Evolutionary conservation across 1,284 basidiomycete species (phyloP).

Genomic region (Apiotrichum porosum): DNA sequence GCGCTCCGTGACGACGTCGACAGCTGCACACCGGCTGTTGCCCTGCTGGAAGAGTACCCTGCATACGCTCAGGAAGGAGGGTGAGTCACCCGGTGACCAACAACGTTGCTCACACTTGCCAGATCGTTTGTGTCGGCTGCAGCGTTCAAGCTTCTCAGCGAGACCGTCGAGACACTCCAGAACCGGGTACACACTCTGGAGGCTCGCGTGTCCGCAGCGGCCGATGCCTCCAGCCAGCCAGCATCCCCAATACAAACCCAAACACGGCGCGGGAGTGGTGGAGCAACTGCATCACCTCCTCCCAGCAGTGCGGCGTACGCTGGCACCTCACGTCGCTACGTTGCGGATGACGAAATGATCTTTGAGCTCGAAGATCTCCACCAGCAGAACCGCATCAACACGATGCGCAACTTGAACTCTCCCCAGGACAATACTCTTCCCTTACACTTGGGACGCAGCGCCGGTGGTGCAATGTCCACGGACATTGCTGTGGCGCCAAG

Average conservation of each 20-base stretch:
- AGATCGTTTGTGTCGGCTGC: slow-evolving; percentile 4
- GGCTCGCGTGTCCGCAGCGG: background rate
- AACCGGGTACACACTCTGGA: slow-evolving; percentile 8
- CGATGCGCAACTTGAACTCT: slow-evolving; percentile 15
- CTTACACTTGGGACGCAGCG: background rate
- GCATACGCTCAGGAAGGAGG: background rate
- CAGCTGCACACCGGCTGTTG: slow-evolving; percentile 12
- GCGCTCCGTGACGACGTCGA: slow-evolving; percentile 16
- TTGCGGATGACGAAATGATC: slow-evolving; percentile 20
- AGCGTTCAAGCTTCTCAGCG: slow-evolving; percentile 9
- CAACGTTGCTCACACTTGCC: background rate
- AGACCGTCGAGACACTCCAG: slow-evolving; percentile 3
- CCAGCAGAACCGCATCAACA: slow-evolving; percentile 16
- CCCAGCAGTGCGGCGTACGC: too few species aligned
- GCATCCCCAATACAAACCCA: too few species aligned
- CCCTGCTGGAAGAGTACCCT: slow-evolving; percentile 6
- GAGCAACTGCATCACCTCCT: background rate
- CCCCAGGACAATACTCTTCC: background rate
- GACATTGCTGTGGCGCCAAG: background rate
- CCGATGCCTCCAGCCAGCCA: too few species aligned
- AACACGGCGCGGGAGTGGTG: too few species aligned
- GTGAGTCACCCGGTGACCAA: background rate
- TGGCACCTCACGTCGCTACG: slow-evolving; percentile 6
- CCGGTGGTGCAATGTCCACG: background rate
- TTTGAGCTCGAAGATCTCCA: slow-evolving; percentile 22